Evolutionary conservation across 2,329 filamentous ascomycete species (phyloP).

Genomic region (Diaporthe sp.): DNA sequence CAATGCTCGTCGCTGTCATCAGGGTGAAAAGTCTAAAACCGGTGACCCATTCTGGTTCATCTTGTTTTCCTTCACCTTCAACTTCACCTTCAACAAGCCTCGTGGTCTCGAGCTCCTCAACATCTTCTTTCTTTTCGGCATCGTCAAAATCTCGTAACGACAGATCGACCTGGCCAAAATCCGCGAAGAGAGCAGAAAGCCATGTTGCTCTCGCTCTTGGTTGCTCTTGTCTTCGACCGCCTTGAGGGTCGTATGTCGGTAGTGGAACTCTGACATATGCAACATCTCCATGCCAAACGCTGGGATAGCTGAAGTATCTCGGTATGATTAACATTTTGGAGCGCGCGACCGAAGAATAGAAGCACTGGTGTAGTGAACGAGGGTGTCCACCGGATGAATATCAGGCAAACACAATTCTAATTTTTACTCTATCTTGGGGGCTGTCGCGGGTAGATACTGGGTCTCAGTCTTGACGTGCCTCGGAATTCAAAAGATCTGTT

Average conservation of each 20-base stretch:
- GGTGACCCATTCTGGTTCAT: slow-evolving; percentile 9
- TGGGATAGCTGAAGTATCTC: slow-evolving; percentile 1
- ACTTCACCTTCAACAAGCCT: background rate
- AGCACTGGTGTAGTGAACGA: background rate
- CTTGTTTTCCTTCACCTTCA: background rate
- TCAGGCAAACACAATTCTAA: slow-evolving; percentile 5
- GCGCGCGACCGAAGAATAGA: background rate
- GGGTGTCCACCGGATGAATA: background rate
- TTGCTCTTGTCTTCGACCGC: background rate
- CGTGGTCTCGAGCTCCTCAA: background rate
- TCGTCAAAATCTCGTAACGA: background rate
- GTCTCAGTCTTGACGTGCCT: background rate
- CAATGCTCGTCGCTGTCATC: slow-evolving; percentile 9
- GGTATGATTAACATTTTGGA: slow-evolving; percentile 1
- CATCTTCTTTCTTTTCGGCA: background rate
- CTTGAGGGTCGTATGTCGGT: background rate
- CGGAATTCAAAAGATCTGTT: background rate
- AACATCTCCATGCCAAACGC: slow-evolving; percentile 5
- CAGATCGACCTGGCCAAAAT: background rate
- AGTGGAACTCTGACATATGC: background rate
- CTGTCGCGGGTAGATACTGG: background rate
- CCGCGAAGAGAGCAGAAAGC: slow-evolving; percentile 4
- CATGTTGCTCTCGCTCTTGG: background rate
- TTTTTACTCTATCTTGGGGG: no score
- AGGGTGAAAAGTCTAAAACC: background rate